Percentiles rank a stretch among this genome's conserved stretches.
Conservation (phyloP, 805 yeast genomes). For the Dipodascopsis uninucleata region DNA sequence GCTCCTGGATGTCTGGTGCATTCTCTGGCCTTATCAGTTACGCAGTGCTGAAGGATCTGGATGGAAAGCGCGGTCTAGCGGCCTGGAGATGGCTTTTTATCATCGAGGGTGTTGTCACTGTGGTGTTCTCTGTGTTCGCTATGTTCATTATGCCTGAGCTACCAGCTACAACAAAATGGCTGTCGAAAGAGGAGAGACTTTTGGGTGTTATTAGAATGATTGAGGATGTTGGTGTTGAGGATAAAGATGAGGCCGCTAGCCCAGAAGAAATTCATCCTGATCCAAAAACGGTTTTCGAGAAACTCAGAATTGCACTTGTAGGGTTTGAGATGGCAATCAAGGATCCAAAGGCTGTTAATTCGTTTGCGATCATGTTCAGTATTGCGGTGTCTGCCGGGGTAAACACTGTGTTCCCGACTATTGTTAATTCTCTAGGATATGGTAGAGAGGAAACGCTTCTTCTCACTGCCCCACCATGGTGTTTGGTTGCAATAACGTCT, state of each 20-base stretch:
- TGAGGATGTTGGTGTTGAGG: slow-evolving; percentile 43
- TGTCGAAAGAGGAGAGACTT: slow-evolving; percentile 45
- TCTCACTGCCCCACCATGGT: slow-evolving; percentile 35
- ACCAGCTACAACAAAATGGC: slow-evolving; percentile 49
- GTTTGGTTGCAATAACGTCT: slow-evolving; percentile 18
- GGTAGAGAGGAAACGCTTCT: slow-evolving; percentile 49
- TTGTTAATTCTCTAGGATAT: slow-evolving; percentile 54
- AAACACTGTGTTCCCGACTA: slow-evolving; percentile 47
- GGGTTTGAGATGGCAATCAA: slow-evolving; percentile 24
- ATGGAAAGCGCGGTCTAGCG: slow-evolving; percentile 42
- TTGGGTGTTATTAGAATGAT: slow-evolving; percentile 41
- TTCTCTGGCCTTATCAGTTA: slow-evolving; percentile 54
- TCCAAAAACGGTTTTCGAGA: slow-evolving; percentile 2
- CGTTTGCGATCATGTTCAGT: slow-evolving; percentile 32
- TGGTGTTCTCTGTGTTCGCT: slow-evolving; percentile 44
- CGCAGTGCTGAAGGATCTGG: slow-evolving; percentile 47
- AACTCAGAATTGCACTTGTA: slow-evolving; percentile 5
- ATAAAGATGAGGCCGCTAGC: slow-evolving; percentile 32
- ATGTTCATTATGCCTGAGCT: slow-evolving; percentile 50
- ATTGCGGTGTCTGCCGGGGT: slow-evolving; percentile 59
- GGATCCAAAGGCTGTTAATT: slow-evolving; percentile 30
- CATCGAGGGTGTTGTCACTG: slow-evolving; percentile 54
- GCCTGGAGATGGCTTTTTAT: slow-evolving; percentile 58
- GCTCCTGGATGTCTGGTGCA: slow-evolving; percentile 50
- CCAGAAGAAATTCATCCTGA: neutral